phyloP scores from a whole-genome alignment of 768 basidiomycete genomes.

The Amanita polypyramis region DNA sequence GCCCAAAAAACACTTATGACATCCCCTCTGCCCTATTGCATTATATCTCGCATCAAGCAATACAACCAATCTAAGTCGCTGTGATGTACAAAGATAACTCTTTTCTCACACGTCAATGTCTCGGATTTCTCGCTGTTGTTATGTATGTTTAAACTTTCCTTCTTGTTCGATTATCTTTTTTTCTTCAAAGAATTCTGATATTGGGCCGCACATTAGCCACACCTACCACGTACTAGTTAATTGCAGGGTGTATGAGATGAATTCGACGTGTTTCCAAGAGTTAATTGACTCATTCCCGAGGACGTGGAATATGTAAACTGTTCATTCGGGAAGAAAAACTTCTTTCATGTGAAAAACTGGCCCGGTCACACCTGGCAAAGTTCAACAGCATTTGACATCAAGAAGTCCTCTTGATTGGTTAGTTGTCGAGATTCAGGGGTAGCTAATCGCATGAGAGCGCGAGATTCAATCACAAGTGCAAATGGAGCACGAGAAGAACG shows the following conservation, averaged over 20 bases:
- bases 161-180: neutral
- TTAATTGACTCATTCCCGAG: neutral
- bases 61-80: slow-evolving; percentile 2
- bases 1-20: neutral
- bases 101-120: slow-evolving; percentile 10
- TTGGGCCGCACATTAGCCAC: neutral
- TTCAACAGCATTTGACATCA: neutral
- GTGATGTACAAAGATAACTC: neutral
- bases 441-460: no score
- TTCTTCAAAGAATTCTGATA: neutral
- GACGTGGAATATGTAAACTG: no score
- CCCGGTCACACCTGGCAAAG: neutral
- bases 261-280: neutral
- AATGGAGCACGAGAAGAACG: neutral
- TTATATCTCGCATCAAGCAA: neutral
- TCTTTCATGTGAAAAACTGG: no score
- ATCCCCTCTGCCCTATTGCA: neutral
- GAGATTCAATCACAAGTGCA: no score
- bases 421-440: no score
- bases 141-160: slow-evolving; percentile 13
- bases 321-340: no score
- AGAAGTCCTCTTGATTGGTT: no score
- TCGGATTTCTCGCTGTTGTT: slow-evolving; percentile 13
- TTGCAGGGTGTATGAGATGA: slow-evolving; percentile 1
- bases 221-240: neutral